These are phyloP conservation scores for Exophiala aquamarina DNA, from an alignment of 2,329 filamentous ascomycete genomes.

Conservation along the genomic window DNA sequence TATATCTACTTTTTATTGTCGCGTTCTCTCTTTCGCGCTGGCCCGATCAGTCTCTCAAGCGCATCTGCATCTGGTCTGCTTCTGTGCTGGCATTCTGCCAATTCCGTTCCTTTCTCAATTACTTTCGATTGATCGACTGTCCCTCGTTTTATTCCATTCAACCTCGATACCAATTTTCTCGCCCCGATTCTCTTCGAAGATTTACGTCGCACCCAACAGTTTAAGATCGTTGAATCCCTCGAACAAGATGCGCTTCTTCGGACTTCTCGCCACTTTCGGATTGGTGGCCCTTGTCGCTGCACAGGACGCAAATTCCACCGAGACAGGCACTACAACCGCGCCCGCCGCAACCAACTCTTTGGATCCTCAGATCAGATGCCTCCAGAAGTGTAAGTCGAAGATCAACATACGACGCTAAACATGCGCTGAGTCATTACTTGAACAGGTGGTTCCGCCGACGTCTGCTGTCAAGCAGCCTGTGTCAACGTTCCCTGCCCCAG, in stretches of 20 bases:
- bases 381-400: constrained; percentile 36
- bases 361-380: constrained; percentile 36
- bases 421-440: neutral
- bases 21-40: too few species aligned
- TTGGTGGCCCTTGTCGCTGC: constrained; percentile 47
- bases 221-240: neutral
- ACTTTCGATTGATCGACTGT: neutral
- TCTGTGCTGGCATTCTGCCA: neutral
- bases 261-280: constrained; percentile 31
- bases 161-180: neutral
- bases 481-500: constrained; percentile 53
- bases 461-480: constrained; percentile 54
- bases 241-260: constrained; percentile 27
- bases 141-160: neutral
- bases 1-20: too few species aligned
- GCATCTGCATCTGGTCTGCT: constrained; percentile 5
- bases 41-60: neutral
- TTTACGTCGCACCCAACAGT: too few species aligned
- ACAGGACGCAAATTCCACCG: constrained; percentile 9
- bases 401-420: neutral
- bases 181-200: neutral
- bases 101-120: neutral
- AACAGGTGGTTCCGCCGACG: constrained; percentile 43
- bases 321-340: constrained; percentile 9
- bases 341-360: constrained; percentile 35